A percentile compares a stretch with the other conserved stretches of the same genome.
Conservation (phyloP, 2,329 filamentous ascomycete species). For the Botrytis sinoallii region DNA sequence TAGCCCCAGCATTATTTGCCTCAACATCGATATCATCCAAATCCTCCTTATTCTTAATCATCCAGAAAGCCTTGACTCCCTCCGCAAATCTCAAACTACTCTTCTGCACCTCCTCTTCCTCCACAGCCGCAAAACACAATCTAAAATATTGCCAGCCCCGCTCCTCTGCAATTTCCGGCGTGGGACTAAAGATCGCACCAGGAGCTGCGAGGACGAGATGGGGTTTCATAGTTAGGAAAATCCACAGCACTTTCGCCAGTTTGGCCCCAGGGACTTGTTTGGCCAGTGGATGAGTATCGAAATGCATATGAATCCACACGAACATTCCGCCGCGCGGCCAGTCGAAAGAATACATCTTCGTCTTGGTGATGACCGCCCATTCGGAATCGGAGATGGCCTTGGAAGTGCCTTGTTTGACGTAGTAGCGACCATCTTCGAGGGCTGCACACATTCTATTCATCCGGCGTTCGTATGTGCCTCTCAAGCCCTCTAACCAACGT, state of each 20-base stretch:
- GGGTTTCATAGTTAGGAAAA: conserved; percentile 66
- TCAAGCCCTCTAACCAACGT: conserved; percentile 81
- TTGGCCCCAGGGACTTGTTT: conserved; percentile 50
- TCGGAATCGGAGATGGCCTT: conserved; percentile 57
- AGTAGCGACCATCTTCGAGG: conserved; percentile 65
- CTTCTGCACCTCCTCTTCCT: conserved; percentile 63
- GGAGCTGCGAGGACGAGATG: conserved; percentile 68
- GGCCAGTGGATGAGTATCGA: conserved; percentile 70
- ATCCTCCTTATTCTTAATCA: conserved; percentile 62
- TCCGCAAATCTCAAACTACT: conserved; percentile 63
- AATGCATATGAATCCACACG: conserved; percentile 73
- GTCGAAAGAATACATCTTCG: conserved; percentile 68
- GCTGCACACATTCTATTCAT: conserved; percentile 76
- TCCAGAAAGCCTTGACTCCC: conserved; percentile 73
- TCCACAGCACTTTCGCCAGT: conserved; percentile 65
- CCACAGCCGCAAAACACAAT: conserved; percentile 81
- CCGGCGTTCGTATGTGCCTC: conserved; percentile 78
- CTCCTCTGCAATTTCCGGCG: conserved; percentile 52
- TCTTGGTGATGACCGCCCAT: conserved; percentile 75
- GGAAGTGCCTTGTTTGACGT: conserved; percentile 61
- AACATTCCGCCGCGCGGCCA: conserved; percentile 92
- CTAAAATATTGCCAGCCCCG: conserved; percentile 71
- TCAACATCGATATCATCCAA: conserved; percentile 52
- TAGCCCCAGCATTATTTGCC: conserved; percentile 9
- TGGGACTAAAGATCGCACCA: conserved; percentile 71